A percentile compares a stretch with the other conserved stretches of the same genome.
Evolutionary conservation across 768 basidiomycete species (phyloP).

Genomic region (Boletus tomentosulus): DNA sequence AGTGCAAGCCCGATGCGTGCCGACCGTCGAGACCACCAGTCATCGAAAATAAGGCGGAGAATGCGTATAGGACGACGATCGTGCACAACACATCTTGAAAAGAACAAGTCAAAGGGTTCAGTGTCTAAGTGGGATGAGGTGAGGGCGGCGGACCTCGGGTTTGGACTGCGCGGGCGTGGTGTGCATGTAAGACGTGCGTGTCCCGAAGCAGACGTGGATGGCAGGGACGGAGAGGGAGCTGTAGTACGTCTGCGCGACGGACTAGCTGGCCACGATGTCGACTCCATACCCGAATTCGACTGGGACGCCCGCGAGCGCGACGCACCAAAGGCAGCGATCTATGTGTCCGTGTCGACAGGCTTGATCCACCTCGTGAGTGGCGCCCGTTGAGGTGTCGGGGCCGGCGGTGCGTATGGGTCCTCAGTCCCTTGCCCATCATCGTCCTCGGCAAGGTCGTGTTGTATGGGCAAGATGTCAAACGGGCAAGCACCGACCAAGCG

Average conservation of each 20-base stretch:
- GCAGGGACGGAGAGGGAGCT: no score
- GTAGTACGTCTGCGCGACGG: neutral
- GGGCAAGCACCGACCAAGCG: neutral
- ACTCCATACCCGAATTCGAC: neutral
- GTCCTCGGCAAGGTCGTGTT: neutral
- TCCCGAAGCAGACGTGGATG: no score
- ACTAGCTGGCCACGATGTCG: neutral
- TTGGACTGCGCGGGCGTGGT: no score
- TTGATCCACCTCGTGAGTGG: conserved; percentile 55
- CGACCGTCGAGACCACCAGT: no score
- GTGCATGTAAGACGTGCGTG: no score
- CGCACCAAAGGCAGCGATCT: conserved; percentile 48
- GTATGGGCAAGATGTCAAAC: neutral
- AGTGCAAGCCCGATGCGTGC: no score
- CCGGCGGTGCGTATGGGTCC: conserved; percentile 16
- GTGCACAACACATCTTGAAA: no score
- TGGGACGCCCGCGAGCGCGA: conserved; percentile 17
- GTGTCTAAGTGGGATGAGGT: no score
- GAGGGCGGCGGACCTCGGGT: no score
- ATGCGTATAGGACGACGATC: no score
- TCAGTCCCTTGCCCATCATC: neutral
- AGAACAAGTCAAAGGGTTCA: no score
- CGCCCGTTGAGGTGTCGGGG: conserved; percentile 29
- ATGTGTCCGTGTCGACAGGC: conserved; percentile 47
- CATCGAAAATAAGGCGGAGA: no score